Percentiles rank a stretch among this genome's conserved stretches.
Evolutionary conservation across 2,329 filamentous ascomycete species (phyloP).

Genomic region (Monilinia aucupariae): DNA sequence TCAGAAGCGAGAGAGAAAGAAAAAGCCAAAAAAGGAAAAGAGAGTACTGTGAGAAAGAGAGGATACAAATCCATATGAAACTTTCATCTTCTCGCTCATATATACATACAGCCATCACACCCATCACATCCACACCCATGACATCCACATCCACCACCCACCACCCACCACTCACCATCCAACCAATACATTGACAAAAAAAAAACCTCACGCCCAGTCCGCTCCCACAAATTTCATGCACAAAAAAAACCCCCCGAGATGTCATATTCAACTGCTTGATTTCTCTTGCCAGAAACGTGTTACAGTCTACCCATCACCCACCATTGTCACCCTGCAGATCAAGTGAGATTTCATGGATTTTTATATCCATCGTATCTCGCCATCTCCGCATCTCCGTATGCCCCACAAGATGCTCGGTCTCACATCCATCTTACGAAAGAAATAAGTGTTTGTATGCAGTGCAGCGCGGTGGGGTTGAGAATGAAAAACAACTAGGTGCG

Average conservation of each 20-base stretch:
- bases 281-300: background rate
- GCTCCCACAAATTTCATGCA: slow-evolving; percentile 10
- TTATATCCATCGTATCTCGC: background rate
- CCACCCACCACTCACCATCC: too few species aligned
- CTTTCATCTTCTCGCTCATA: background rate
- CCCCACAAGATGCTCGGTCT: background rate
- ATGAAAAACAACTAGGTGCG: too few species aligned
- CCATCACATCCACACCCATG: background rate
- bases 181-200: too few species aligned
- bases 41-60: too few species aligned
- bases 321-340: background rate
- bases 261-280: background rate
- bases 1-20: too few species aligned
- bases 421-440: slow-evolving; percentile 8
- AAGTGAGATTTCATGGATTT: background rate
- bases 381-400: background rate
- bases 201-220: too few species aligned
- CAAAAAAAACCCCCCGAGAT: slow-evolving; percentile 10
- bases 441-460: background rate
- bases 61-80: too few species aligned
- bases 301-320: too few species aligned
- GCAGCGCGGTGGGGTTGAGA: too few species aligned
- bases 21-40: too few species aligned
- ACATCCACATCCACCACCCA: background rate
- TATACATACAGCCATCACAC: too few species aligned